Base-by-base conservation (phyloP, 164 flowering plant genomes). In the Magnolia changhungtana region DNA sequence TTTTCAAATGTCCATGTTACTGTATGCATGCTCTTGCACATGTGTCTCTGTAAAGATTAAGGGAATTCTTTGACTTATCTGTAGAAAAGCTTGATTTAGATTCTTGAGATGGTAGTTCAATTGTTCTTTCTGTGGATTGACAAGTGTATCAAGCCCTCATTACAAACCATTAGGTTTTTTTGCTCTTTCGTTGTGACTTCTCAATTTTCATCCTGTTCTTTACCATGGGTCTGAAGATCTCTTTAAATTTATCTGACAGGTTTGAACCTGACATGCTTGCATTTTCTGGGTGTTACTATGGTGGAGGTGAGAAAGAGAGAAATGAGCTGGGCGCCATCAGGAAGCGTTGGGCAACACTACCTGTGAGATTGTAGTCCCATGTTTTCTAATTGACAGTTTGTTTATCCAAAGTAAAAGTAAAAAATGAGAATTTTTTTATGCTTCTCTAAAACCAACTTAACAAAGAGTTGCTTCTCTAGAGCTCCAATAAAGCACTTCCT, bases 201-300 rank as follows among this genome's bases (percentile, higher is more conserved):
- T 68, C 18, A 1, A 37, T 31, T 37, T 29, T 68, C 2, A 2
- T 19, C 71, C 31, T 8, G 13, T 68, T 16, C 68, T 65, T 65
- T 65, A 8, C 20, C 13, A 20, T 16, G 77, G 29, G 14, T 21
- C 19, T 69, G 63, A 19, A 49, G n/a, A 24, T 77, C 24, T 55
- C 67, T 21, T 37, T 45, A 27, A 20, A 59, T 51, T 19, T 37
- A 4, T 52, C 24, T 58, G 64, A 68, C 87, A 96, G 99, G 88
- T 96, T 90, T 87, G 99, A 96, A 83, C 92, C 98, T 76, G 99
- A 96, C 77, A 96, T 96, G 97, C 90, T 96, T 27, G 98, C 99
- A 72, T 96, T 96, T 82, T 93, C 98, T 82, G 98, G 99, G 13
- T 96, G 99, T 81, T 93, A 94, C 84, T 94, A 83, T 82, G 98